These are phyloP conservation scores for Neurospora crassa DNA, from an alignment of 2,329 filamentous ascomycete genomes.

Conservation along the genomic window DNA sequence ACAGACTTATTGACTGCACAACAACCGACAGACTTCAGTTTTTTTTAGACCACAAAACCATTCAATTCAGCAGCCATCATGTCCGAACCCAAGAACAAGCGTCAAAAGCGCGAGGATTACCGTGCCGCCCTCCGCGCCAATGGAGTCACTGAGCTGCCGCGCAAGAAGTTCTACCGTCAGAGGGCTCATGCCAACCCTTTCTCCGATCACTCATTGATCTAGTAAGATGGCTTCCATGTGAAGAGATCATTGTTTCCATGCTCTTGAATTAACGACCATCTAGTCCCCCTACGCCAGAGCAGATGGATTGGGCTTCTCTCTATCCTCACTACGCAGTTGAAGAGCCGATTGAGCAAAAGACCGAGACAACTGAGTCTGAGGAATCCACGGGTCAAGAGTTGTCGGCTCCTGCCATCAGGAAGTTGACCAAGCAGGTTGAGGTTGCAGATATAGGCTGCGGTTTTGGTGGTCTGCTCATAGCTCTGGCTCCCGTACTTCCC, in stretches of 20 bases:
- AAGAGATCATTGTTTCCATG: background rate
- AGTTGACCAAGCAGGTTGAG: conserved; percentile 63
- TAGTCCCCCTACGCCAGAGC: conserved; percentile 66
- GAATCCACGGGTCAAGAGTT: background rate
- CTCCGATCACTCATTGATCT: conserved; percentile 81
- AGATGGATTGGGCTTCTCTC: conserved; percentile 86
- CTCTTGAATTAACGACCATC: background rate
- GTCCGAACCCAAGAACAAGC: conserved; percentile 42
- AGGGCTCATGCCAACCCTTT: conserved; percentile 97
- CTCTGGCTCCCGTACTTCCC: conserved; percentile 71
- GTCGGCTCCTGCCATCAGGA: conserved; percentile 18
- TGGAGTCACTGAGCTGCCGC: conserved; percentile 56
- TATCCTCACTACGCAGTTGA: conserved; percentile 63
- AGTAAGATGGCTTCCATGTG: conserved; percentile 35
- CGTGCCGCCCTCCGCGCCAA: conserved; percentile 44
- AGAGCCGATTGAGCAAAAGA: conserved; percentile 6
- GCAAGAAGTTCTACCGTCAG: conserved; percentile 95
- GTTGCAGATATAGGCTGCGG: conserved; percentile 96
- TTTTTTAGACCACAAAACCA: conserved; percentile 1
- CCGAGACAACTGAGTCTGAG: conserved; percentile 16
- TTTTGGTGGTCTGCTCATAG: conserved; percentile 84
- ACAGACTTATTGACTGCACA: background rate
- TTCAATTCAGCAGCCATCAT: conserved; percentile 20
- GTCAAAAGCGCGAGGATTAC: conserved; percentile 57
- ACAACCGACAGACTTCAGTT: background rate